Evolutionary conservation across 208 protist species (phyloP), one percentile per base, ranked within the genome.

Genomic region (Vickermania spadyakhi): DNA sequence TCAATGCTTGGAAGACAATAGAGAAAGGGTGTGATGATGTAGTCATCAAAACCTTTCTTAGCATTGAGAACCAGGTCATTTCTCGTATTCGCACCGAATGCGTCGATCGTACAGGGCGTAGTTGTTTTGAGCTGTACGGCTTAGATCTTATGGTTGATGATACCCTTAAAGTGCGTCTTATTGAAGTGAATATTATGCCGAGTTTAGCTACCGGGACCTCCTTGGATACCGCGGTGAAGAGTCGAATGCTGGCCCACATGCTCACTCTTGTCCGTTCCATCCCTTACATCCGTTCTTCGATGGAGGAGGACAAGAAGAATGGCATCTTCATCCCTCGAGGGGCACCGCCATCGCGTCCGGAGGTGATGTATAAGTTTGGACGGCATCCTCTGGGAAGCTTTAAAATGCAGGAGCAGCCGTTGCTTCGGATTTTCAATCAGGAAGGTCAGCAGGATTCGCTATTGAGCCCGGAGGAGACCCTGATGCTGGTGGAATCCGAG

Each of bases 181-280:
- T 96, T 56, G 91, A 95, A 73, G 86, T 87, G 31, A 96, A 96
- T 64, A 96, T 96, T 49, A 95, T 96, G 91, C 86, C 91, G 7
- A 94, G 84, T 4, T 74, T 93, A 27, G 86, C 86, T 0, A 96
- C 89, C 25, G 86, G 79, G 55, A 85, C 76, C 55, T 68, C 75
- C 2, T 72, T 94, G 28, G 90, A 96, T 61, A 92, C 92, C 72
- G 86, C 83, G 5, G 84, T 96, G 3, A 96, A 94, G 68, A 78
- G 73, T 2, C 83, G 86, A 31, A 87, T 96, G 78, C 71, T 96
- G 41, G 76, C 86, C 7, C 87, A 94, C 65, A 30, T 96, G 66
- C 70, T 94, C 27, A 94, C 86, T 14, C 70, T 96, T 18, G 80
- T 93, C 21, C 81, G 90, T 21, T 62, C 75, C 31, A 74, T 91